A percentile compares a stretch with the other conserved stretches of the same genome.
Evolutionary conservation across 2,329 filamentous ascomycete genomes (phyloP).

Genomic region (Magnaporthiopsis poae): DNA sequence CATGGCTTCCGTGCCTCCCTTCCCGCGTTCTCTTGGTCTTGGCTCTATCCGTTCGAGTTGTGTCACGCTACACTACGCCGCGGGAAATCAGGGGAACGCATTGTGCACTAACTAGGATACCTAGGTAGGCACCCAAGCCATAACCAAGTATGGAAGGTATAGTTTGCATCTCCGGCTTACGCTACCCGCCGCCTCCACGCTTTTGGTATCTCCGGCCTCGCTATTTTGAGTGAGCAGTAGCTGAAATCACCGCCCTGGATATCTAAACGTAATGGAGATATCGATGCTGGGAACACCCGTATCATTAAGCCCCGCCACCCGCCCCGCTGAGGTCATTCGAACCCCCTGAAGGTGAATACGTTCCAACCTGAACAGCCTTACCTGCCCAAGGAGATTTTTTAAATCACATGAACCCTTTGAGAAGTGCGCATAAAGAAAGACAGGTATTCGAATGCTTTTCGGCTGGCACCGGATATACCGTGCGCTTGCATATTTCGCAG

Average conservation of each 20-base stretch:
- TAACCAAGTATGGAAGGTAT: neutral
- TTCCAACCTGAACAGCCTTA: too few relatives aligned
- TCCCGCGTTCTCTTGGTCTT: neutral
- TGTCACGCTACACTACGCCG: neutral
- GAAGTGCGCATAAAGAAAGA: neutral
- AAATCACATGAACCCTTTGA: too few relatives aligned
- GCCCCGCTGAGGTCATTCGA: neutral
- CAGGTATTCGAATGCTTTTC: neutral
- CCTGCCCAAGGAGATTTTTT: too few relatives aligned
- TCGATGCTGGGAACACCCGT: neutral
- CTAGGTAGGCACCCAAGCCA: too few relatives aligned
- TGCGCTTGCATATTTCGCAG: neutral
- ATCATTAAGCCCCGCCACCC: neutral
- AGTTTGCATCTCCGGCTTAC: neutral
- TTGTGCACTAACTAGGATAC: too few relatives aligned
- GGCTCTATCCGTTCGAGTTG: neutral
- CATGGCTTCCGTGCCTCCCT: neutral
- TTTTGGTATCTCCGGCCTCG: slow-evolving; percentile 1
- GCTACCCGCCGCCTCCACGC: neutral
- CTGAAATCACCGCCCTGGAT: neutral
- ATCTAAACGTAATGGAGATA: neutral
- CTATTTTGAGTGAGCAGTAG: neutral
- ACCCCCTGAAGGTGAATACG: neutral
- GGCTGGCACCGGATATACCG: neutral
- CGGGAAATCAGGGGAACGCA: too few relatives aligned